These are phyloP conservation scores for Allantophomopsis cytisporea DNA, from an alignment of 2,329 filamentous ascomycete species.

Conservation along the genomic window DNA sequence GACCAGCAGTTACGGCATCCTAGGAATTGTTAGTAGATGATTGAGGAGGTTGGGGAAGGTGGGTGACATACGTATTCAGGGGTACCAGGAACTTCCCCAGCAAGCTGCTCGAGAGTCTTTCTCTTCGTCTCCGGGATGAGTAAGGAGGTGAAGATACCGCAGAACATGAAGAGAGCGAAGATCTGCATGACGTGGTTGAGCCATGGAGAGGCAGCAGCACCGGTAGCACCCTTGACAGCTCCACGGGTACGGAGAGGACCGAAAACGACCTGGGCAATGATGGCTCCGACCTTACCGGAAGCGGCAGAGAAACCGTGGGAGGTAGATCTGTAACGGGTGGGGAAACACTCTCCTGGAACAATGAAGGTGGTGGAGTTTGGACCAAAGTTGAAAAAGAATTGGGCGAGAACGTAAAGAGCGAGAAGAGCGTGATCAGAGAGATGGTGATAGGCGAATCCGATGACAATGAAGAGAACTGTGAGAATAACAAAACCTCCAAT, in stretches of 20 bases:
- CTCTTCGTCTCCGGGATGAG: slow-evolving; percentile 65
- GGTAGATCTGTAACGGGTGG: slow-evolving; percentile 15
- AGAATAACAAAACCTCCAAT: slow-evolving; percentile 44
- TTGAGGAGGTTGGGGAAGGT: no score
- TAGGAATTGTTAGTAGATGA: no score
- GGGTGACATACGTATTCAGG: neutral
- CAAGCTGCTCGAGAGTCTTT: slow-evolving; percentile 56
- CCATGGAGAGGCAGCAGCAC: slow-evolving; percentile 27
- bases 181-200: slow-evolving; percentile 62
- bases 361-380: slow-evolving; percentile 19
- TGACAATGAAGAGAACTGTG: slow-evolving; percentile 43
- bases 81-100: slow-evolving; percentile 32
- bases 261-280: slow-evolving; percentile 30
- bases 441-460: slow-evolving; percentile 41
- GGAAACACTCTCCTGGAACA: slow-evolving; percentile 18
- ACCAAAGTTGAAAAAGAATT: slow-evolving; percentile 52
- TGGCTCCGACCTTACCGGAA: slow-evolving; percentile 17
- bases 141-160: slow-evolving; percentile 50
- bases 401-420: slow-evolving; percentile 44
- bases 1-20: neutral
- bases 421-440: slow-evolving; percentile 35
- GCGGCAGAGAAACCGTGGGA: slow-evolving; percentile 18
- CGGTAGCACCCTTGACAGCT: slow-evolving; percentile 8
- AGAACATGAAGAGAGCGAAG: slow-evolving; percentile 66
- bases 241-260: slow-evolving; percentile 33